Percentiles rank a stretch among this genome's conserved stretches.
Evolutionary conservation across 148 eudicot genomes (phyloP).

Genomic region (Amaranthus cruentus): DNA sequence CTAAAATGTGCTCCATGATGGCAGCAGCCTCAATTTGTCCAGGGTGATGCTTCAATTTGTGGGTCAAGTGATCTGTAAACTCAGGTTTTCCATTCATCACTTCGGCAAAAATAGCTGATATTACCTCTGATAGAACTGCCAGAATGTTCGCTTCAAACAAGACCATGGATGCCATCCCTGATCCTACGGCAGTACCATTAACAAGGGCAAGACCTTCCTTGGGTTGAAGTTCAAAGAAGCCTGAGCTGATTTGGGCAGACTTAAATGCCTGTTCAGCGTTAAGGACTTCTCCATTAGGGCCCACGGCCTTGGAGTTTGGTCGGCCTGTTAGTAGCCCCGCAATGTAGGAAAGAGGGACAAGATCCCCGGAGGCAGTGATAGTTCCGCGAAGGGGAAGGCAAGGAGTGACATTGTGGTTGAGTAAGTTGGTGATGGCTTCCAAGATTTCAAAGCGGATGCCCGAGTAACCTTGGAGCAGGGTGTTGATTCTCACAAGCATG

Average conservation of each 20-base stretch:
- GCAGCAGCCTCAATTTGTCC: conserved; percentile 95
- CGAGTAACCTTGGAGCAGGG: conserved; percentile 88
- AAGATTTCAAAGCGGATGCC: conserved; percentile 83
- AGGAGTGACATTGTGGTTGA: conserved; percentile 81
- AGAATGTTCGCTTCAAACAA: conserved; percentile 69
- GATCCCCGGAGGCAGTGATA: conserved; percentile 81
- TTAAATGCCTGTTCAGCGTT: conserved; percentile 56
- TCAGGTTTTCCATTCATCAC: conserved; percentile 93
- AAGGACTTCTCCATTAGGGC: conserved; percentile 54
- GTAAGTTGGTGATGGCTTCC: conserved; percentile 61
- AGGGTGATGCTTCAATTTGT: conserved; percentile 80
- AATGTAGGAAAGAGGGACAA: conserved; percentile 81
- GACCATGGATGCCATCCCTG: conserved; percentile 77
- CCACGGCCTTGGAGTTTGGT: conserved; percentile 68
- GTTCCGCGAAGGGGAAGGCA: conserved; percentile 84
- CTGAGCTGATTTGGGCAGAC: conserved; percentile 42
- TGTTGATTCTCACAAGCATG: conserved; percentile 85
- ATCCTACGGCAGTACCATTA: conserved; percentile 88
- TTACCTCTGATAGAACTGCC: conserved; percentile 54
- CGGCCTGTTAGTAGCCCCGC: conserved; percentile 83
- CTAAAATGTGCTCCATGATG: conserved; percentile 79
- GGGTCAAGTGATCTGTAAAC: conserved; percentile 82
- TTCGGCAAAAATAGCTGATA: conserved; percentile 80
- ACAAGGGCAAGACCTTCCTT: conserved; percentile 88
- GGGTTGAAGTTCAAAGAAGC: conserved; percentile 75